Evolutionary conservation across 2,329 filamentous ascomycete genomes (phyloP).

Genomic region (Xylaria sp.): DNA sequence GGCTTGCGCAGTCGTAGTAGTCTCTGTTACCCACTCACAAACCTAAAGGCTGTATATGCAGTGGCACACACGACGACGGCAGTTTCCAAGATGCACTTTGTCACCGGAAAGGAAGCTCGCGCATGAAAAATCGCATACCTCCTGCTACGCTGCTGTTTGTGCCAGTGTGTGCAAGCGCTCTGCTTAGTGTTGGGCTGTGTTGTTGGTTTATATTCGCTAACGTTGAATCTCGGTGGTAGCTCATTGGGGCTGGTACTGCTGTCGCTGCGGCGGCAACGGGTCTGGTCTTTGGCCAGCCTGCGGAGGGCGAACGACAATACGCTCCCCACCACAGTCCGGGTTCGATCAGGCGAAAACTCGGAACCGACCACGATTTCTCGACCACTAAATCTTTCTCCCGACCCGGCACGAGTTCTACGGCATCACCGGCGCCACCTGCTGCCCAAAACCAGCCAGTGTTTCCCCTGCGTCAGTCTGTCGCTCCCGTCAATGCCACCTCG

Average conservation of each 20-base stretch:
- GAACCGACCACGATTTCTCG: slow-evolving; percentile 51
- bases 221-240: slow-evolving; percentile 52
- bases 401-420: slow-evolving; percentile 55
- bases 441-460: slow-evolving; percentile 52
- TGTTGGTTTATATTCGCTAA: slow-evolving; percentile 37
- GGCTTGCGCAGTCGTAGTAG: slow-evolving; percentile 18
- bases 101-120: neutral
- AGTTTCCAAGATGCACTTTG: slow-evolving; percentile 14
- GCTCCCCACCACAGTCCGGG: slow-evolving; percentile 49
- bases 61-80: slow-evolving; percentile 23
- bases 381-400: slow-evolving; percentile 51
- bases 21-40: slow-evolving; percentile 26
- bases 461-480: slow-evolving; percentile 40
- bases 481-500: slow-evolving; percentile 35
- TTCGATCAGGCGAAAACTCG: slow-evolving; percentile 50
- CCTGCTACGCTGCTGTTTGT: slow-evolving; percentile 13
- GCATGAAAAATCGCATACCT: neutral
- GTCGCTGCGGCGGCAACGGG: slow-evolving; percentile 70
- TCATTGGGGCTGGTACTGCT: slow-evolving; percentile 70
- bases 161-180: slow-evolving; percentile 13
- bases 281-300: slow-evolving; percentile 67
- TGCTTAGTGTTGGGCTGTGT: slow-evolving; percentile 4
- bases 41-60: slow-evolving; percentile 18
- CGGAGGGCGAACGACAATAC: slow-evolving; percentile 51
- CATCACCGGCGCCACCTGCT: slow-evolving; percentile 48